Percentiles rank a stretch among this genome's conserved stretches.
Conservation (phyloP, 257 asterid species). For the Jacaranda mimosifolia region DNA sequence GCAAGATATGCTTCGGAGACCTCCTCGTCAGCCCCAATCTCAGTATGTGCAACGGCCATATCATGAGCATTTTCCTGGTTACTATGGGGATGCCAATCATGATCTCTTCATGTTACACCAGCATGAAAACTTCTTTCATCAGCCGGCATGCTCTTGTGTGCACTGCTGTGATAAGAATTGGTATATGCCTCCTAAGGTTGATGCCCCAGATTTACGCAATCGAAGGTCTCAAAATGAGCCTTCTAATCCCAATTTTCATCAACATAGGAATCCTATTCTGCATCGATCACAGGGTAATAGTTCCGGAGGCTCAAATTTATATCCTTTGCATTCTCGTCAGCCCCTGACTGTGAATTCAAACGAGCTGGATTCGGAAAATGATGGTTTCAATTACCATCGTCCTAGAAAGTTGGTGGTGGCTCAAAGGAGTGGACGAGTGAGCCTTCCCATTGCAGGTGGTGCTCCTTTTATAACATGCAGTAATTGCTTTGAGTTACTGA, state of each 20-base stretch:
- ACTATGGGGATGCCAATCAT: constrained; percentile 51
- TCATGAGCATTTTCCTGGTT: constrained; percentile 60
- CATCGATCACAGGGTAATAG: constrained; percentile 48
- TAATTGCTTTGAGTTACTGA: constrained; percentile 83
- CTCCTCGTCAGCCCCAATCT: constrained; percentile 51
- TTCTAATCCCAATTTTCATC: constrained; percentile 46
- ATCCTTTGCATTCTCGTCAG: constrained; percentile 48
- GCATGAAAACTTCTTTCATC: constrained; percentile 75
- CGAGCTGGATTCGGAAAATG: constrained; percentile 59
- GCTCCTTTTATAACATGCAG: constrained; percentile 90
- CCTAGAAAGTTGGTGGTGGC: constrained; percentile 57
- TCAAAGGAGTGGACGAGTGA: constrained; percentile 48
- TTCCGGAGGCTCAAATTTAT: constrained; percentile 49
- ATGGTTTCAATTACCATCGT: constrained; percentile 56
- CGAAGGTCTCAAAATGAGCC: constrained; percentile 57
- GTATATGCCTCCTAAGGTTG: constrained; percentile 61
- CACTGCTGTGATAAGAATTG: constrained; percentile 68
- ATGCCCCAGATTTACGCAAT: constrained; percentile 47
- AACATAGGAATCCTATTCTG: constrained; percentile 41
- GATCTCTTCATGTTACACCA: constrained; percentile 64
- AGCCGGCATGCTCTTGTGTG: constrained; percentile 82
- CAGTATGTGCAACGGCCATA: constrained; percentile 55
- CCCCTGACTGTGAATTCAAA: constrained; percentile 55
- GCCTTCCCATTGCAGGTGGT: constrained; percentile 81
- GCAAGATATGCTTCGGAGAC: constrained; percentile 60